These are phyloP conservation scores for Scheffersomyces lignosus DNA, from an alignment of 805 yeast species.

Conservation along the genomic window DNA sequence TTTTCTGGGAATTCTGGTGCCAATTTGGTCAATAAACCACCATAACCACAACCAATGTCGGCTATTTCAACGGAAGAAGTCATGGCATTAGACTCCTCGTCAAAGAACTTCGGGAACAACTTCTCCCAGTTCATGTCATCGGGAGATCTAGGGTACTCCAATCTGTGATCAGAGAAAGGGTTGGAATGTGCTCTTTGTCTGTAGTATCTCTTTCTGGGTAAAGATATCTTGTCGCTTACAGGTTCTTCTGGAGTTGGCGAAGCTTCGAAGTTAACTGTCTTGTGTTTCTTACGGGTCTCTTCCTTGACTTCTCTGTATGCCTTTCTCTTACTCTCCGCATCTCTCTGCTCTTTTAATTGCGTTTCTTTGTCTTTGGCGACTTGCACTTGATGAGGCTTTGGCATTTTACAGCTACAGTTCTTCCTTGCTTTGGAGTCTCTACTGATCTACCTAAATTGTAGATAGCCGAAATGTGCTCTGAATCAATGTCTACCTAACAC, in stretches of 20 bases:
- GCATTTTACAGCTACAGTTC: not conserved
- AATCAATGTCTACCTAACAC: too few relatives aligned
- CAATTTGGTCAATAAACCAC: constrained; percentile 81
- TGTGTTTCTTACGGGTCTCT: constrained; percentile 42
- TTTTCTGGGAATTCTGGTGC: constrained; percentile 75
- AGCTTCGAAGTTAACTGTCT: constrained; percentile 47
- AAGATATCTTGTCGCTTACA: constrained; percentile 36
- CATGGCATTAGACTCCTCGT: constrained; percentile 42
- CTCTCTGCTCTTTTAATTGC: constrained; percentile 20
- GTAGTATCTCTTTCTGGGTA: constrained; percentile 85
- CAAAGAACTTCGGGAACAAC: constrained; percentile 64
- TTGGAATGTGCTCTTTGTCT: constrained; percentile 98
- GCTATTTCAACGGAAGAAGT: constrained; percentile 75
- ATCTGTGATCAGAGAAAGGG: constrained; percentile 92
- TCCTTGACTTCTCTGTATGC: constrained; percentile 51
- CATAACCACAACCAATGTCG: constrained; percentile 97
- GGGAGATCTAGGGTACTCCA: constrained; percentile 85
- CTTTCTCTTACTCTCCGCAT: constrained; percentile 43
- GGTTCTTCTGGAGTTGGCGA: constrained; percentile 17
- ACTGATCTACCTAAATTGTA: too few relatives aligned
- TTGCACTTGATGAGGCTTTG: constrained; percentile 4
- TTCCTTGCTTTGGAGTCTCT: too few relatives aligned
- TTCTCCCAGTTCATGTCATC: constrained; percentile 83
- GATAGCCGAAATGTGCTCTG: too few relatives aligned
- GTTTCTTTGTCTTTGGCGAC: constrained; percentile 15